Evolutionary conservation across 768 basidiomycete genomes (phyloP).

Genomic region (Lactarius quietus): DNA sequence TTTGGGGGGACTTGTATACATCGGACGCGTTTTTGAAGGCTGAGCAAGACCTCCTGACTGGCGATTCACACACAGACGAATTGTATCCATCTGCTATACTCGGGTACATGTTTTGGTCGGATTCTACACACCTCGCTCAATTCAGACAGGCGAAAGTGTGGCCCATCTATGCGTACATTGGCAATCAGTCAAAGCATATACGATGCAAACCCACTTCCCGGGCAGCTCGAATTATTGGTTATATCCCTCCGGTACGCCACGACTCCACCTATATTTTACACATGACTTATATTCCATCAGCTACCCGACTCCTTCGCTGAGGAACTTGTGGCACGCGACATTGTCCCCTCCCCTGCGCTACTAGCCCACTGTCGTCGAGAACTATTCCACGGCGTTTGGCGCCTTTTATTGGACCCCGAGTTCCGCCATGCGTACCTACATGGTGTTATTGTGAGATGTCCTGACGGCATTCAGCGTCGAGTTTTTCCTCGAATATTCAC

Average conservation of each 20-base stretch:
- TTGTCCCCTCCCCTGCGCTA: neutral
- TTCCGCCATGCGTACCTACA: conserved; percentile 29
- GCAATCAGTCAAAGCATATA: conserved; percentile 27
- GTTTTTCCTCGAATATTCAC: conserved; percentile 29
- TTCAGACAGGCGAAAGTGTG: conserved; percentile 29
- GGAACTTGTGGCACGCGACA: conserved; percentile 2
- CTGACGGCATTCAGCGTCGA: conserved; percentile 26
- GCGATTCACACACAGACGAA: conserved; percentile 20
- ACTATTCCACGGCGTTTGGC: conserved; percentile 28
- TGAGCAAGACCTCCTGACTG: neutral
- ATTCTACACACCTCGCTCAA: no score
- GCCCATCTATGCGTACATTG: conserved; percentile 29
- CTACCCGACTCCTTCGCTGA: conserved; percentile 24
- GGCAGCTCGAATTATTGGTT: conserved; percentile 28
- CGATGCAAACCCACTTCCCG: conserved; percentile 7
- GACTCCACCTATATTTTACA: no score
- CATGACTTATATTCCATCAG: neutral
- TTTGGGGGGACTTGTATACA: neutral
- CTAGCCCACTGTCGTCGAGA: conserved; percentile 29
- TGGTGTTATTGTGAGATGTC: conserved; percentile 27
- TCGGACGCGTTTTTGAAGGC: neutral
- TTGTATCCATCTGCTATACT: conserved; percentile 20
- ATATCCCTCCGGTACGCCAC: conserved; percentile 19
- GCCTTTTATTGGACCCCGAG: conserved; percentile 22
- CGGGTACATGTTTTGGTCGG: conserved; percentile 26